Evolutionary conservation across 495 filamentous ascomycete genomes (phyloP), one percentile per base, ranked within the genome.

Genomic region (Aspergillus baeticus): DNA sequence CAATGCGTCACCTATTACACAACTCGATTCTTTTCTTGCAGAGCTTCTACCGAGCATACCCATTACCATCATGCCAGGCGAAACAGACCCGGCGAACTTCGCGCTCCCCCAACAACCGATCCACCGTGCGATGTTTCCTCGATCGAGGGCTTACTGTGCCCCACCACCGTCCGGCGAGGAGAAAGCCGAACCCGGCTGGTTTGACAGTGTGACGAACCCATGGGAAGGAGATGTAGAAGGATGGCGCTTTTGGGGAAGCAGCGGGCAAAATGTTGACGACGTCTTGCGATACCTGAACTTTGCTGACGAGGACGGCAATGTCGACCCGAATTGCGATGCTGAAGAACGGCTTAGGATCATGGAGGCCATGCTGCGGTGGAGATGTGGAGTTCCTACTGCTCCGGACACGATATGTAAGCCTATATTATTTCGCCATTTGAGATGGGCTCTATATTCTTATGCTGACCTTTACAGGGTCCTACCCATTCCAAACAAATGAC

Each of bases 201-300:
- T 98, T 51, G 89, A 97, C 72, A 82, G 80, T 37, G 90, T 90
- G 36, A 97, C 94, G 37, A 99, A 99, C 66, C 94, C 94, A 0
- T 96, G 88, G 87, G 88, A 92, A 54, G 91, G 84, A 23, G 88
- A 94, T 63, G 71, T 98, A 0, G 92, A 94, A 35, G 95, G 92
- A 2, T 92, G 88, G 86, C 79, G 88, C 22, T 68, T 97, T 11
- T 81, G 96, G 57, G 92, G 89, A 11, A 91, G 85, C 5, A 88
- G 88, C 22, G 94, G 94, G 0, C 94, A 99, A 72, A 93, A 93
- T 54, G 82, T 98, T 0, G 91, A 97, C 63, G 94, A 99, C 71
- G 81, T 97, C 8, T 89, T 89, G 67, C 92, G 94, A 61, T 98
- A 98, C 61, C 80, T 98, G 17, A 72, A 77, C 42, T 73, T 77